Conservation (phyloP, 352 stramenopile species). For the Achlya hypogyna region DNA sequence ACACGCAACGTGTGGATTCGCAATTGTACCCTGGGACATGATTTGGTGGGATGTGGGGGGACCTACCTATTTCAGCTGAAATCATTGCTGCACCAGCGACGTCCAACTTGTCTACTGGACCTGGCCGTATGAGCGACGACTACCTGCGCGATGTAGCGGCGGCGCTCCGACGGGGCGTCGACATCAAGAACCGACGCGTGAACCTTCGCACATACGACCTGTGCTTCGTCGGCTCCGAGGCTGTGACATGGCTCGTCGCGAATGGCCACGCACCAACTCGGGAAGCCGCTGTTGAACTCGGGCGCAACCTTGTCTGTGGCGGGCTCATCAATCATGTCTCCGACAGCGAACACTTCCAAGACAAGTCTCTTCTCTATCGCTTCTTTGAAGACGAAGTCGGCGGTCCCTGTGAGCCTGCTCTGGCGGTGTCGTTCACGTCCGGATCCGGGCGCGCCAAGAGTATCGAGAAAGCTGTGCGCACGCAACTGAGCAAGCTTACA, state of each 20-base stretch:
- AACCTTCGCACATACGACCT: background rate
- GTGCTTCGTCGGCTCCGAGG: constrained; percentile 12
- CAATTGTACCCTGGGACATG: no score
- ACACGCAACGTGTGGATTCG: no score
- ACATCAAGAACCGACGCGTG: constrained; percentile 9
- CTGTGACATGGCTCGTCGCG: background rate
- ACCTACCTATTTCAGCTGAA: no score
- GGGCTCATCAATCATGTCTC: background rate
- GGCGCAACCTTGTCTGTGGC: background rate
- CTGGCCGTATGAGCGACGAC: background rate
- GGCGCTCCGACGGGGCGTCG: background rate
- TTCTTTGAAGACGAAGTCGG: constrained; percentile 12
- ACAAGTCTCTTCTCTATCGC: background rate
- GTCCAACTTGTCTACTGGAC: background rate
- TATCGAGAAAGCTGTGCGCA: background rate
- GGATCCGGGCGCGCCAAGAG: background rate
- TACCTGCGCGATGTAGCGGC: background rate
- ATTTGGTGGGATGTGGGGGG: no score
- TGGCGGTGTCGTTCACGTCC: background rate
- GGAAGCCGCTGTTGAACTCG: background rate
- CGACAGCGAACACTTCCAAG: background rate
- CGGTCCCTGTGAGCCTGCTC: background rate
- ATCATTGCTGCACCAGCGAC: background rate
- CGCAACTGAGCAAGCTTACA: background rate
- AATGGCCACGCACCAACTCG: background rate